Base-by-base conservation (phyloP, 1,284 basidiomycete genomes). In the Grifola frondosa region DNA sequence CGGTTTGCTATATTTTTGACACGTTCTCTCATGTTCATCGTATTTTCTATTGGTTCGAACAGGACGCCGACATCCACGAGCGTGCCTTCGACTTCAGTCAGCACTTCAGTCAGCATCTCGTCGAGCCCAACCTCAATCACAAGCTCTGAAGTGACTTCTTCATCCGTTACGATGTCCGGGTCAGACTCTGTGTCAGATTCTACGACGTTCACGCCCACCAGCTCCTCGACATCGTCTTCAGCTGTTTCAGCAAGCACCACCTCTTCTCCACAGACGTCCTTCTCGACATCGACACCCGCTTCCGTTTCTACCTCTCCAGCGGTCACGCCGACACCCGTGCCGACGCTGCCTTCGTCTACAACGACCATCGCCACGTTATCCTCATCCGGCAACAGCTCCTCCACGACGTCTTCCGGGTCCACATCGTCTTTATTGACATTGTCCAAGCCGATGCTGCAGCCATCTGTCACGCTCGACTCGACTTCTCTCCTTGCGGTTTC, bases 331-430 rank as follows among this genome's bases (percentile, higher is more conserved):
- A 17, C 13, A 9, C 38, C 28, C 10, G 28, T 19, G 8, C 8
- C 23, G 23, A 37, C 35, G 23, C 40, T 19, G 13, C 40, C 44
- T 10, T 24, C 44, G 13, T 29, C 42, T 5, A 35, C 35, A 3
- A 30, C 39, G 7, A 40, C 39, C 11, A 53, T 53, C 15, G 60
- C 59, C 7, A 37, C 46, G 10, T 28, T n/a, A 23, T 37, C 41
- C 11, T 19, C 22, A 6, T 37, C 35, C 24, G 30, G n/a, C n/a
- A n/a, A n/a, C n/a, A n/a, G n/a, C n/a, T n/a, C n/a, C n/a, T n/a
- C n/a, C 6, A 37, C 34, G n/a, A 17, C 41, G 11, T 53, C 58
- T 20, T 59, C 60, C 7, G 54, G 45, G 12, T 45, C 46, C 21
- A 48, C 49, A n/a, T n/a, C n/a, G n/a, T n/a, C n/a, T n/a, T n/a